These are phyloP conservation scores for Cantharellus anzutake DNA, from an alignment of 768 basidiomycete species.

Conservation along the genomic window DNA sequence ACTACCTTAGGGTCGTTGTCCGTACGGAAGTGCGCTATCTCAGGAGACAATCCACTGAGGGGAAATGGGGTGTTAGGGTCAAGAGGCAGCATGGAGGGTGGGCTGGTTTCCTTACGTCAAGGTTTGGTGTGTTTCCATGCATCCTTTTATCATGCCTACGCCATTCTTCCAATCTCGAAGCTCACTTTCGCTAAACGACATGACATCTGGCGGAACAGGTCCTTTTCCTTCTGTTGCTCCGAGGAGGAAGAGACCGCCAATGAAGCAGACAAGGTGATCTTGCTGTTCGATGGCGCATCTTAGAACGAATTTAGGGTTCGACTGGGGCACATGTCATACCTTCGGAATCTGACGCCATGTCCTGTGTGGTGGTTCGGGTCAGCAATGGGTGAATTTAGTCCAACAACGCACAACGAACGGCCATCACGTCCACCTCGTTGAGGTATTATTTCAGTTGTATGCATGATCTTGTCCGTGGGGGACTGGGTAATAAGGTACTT, in stretches of 20 bases:
- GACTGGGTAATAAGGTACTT: constrained; percentile 51
- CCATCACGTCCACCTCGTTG: constrained; percentile 14
- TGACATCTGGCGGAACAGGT: constrained; percentile 40
- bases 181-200: constrained; percentile 40
- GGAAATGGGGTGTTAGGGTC: neutral
- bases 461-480: constrained; percentile 36
- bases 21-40: constrained; percentile 73
- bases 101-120: constrained; percentile 37
- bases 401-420: neutral
- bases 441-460: constrained; percentile 70
- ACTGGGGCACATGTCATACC: neutral
- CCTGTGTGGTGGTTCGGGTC: neutral
- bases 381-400: no score
- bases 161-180: constrained; percentile 70
- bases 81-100: neutral
- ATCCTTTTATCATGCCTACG: constrained; percentile 65
- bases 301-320: neutral
- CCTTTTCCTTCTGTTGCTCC: constrained; percentile 55
- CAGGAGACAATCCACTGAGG: constrained; percentile 62
- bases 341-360: neutral
- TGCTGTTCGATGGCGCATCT: constrained; percentile 32
- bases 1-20: constrained; percentile 34
- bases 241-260: constrained; percentile 80
- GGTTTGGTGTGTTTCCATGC: constrained; percentile 71
- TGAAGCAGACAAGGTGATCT: constrained; percentile 91